Conservation (phyloP, 768 basidiomycete species). For the Zangia roseola region DNA sequence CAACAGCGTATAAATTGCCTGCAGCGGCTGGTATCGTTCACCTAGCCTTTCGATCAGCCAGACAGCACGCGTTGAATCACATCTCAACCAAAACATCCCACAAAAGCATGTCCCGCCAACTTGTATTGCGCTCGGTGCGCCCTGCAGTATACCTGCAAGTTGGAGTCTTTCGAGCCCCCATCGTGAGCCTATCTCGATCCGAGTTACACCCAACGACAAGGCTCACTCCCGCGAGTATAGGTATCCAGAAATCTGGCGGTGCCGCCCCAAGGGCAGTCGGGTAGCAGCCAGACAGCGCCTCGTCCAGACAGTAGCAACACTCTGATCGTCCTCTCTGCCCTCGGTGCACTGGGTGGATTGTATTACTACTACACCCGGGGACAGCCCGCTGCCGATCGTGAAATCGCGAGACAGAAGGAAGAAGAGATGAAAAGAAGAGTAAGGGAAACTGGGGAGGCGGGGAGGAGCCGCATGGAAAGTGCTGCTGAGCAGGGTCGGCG, state of each 20-base stretch:
- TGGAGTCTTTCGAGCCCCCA: background rate
- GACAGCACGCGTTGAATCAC: too few relatives aligned
- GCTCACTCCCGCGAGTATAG: slow-evolving; percentile 5
- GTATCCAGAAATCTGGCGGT: slow-evolving; percentile 14
- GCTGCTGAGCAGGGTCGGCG: slow-evolving; percentile 29
- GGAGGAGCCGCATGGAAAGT: slow-evolving; percentile 30
- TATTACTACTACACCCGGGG: slow-evolving; percentile 39
- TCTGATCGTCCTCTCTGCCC: slow-evolving; percentile 30
- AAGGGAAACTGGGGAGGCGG: slow-evolving; percentile 28
- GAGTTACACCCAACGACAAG: background rate
- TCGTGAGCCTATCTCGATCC: slow-evolving; percentile 6
- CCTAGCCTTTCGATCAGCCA: too few relatives aligned
- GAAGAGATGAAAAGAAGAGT: slow-evolving; percentile 32
- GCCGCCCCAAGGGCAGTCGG: slow-evolving; percentile 9
- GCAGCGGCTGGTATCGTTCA: too few relatives aligned
- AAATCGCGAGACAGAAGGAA: slow-evolving; percentile 31
- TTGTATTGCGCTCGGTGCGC: slow-evolving; percentile 8
- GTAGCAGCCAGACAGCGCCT: background rate
- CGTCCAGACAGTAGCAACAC: slow-evolving; percentile 22
- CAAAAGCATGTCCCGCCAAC: slow-evolving; percentile 14
- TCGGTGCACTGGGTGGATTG: slow-evolving; percentile 34
- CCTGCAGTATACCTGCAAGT: slow-evolving; percentile 16
- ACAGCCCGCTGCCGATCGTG: slow-evolving; percentile 17
- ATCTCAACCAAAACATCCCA: background rate
- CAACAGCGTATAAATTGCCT: too few relatives aligned